Percentiles rank a stretch among this genome's conserved stretches.
Conservation (phyloP, 129 eudicot genomes). For the Sambucus nigra region DNA sequence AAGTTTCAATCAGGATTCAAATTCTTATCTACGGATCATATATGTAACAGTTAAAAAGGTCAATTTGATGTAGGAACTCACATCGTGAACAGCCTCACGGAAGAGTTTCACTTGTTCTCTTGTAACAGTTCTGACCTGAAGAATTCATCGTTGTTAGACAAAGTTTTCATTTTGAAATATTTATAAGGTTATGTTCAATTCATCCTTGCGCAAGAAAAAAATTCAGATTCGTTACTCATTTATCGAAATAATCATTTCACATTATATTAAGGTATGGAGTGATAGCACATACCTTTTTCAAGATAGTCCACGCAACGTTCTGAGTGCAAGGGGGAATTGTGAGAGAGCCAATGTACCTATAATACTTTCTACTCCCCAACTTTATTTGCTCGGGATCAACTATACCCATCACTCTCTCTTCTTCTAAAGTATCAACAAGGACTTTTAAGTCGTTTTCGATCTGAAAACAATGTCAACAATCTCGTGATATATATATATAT, state of each 20-base stretch:
- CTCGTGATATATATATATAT: too few species aligned
- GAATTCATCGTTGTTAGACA: not conserved
- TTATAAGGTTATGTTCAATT: too few species aligned
- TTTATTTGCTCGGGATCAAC: conserved; percentile 19
- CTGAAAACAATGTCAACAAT: conserved; percentile 15
- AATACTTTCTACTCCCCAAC: conserved; percentile 27
- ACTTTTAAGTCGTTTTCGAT: conserved; percentile 12
- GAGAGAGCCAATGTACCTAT: conserved; percentile 42
- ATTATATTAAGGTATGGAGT: not conserved
- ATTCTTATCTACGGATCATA: too few species aligned
- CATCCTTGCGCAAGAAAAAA: too few species aligned
- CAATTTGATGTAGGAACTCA: conserved; percentile 15
- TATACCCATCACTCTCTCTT: conserved; percentile 17
- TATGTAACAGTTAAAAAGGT: not conserved
- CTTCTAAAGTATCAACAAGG: conserved; percentile 5
- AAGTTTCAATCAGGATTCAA: not conserved
- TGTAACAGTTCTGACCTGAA: conserved; percentile 47
- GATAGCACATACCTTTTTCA: conserved; percentile 15
- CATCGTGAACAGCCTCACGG: conserved; percentile 52
- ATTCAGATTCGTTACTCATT: too few species aligned
- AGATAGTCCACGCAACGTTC: conserved; percentile 27
- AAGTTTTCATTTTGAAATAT: too few species aligned
- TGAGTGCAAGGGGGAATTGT: conserved; percentile 38
- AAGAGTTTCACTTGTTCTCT: conserved; percentile 29
- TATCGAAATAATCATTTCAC: too few species aligned